Conservation (phyloP, 2,329 filamentous ascomycete genomes). For the Epichloe sp. region DNA sequence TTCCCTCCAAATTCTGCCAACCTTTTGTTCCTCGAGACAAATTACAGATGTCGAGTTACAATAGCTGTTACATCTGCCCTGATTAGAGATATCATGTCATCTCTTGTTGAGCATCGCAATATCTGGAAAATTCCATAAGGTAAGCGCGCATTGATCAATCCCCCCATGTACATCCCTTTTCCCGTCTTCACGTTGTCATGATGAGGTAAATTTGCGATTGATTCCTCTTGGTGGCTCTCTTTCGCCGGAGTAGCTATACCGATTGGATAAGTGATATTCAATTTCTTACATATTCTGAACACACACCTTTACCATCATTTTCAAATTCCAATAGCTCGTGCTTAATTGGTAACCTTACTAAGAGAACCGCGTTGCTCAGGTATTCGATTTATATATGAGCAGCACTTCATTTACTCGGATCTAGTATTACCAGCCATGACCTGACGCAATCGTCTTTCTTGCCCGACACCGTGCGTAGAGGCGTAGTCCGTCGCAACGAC, state of each 20-base stretch:
- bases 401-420: too few species aligned
- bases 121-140: neutral
- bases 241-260: conserved; percentile 80
- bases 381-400: too few species aligned
- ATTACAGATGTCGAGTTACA: too few species aligned
- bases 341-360: too few species aligned
- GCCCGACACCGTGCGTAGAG: too few species aligned
- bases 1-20: fast-evolving
- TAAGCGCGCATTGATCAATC: neutral
- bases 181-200: conserved; percentile 33
- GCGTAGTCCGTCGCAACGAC: too few species aligned
- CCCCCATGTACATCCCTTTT: neutral
- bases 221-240: conserved; percentile 72
- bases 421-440: too few species aligned
- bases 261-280: conserved; percentile 70
- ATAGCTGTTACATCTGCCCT: neutral
- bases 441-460: too few species aligned
- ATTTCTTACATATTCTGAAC: conserved; percentile 98
- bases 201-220: conserved; percentile 99
- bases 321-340: neutral
- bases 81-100: neutral
- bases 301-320: conserved; percentile 9
- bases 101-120: neutral
- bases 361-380: too few species aligned
- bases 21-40: neutral